Evolutionary conservation across 306 rosid genomes (phyloP), one percentile per base, ranked within the genome.

Genomic region (Inga leiocalycina): DNA sequence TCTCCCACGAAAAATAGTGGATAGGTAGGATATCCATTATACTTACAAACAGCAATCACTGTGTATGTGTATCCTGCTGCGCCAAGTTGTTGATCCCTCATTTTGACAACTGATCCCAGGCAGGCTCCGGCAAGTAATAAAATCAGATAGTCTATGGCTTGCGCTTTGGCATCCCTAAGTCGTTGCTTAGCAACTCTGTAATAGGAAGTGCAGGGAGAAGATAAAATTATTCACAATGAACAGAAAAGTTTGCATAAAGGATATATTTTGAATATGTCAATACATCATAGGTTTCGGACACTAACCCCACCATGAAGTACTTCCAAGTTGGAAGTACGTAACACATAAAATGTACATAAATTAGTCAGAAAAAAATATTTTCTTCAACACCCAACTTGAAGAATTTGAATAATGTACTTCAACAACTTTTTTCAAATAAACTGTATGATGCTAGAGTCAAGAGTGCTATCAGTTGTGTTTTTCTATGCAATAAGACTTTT

Each of bases 41-140:
- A 89, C 99, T 96, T 89, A 94, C 99, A 94, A 76, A 92, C 97
- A 78, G 95, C 99, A 86, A 96, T 94, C 71, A 96, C 93, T 66
- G 99, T 89, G 61, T 92, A 88, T 65, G 94, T 90, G 82, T 94
- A 96, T 49, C 93, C 97, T 72, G 73, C 57, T 67, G 93, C 94
- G 24, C 97, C 99, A 82, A 96, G 90, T 7, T 85, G 78, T 83
- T 90, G 88, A 82, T 96, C 98, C 71, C 87, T 86, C 66, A 83
- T 56, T 77, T 91, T 89, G 11, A 94, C 82, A 79, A 96, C 85
- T 24, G 93, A 88, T 89, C 99, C 99, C 85, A 96, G 89, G 91
- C 99, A 94, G 73, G 99, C 99, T 85, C 99, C 99, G 43, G 98
- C 99, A 67, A 96, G 97, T 77, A 96, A 88, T 81, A 96, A 86